Base-by-base conservation (phyloP, 805 yeast species). In the Teunomyces aglyptinius region DNA sequence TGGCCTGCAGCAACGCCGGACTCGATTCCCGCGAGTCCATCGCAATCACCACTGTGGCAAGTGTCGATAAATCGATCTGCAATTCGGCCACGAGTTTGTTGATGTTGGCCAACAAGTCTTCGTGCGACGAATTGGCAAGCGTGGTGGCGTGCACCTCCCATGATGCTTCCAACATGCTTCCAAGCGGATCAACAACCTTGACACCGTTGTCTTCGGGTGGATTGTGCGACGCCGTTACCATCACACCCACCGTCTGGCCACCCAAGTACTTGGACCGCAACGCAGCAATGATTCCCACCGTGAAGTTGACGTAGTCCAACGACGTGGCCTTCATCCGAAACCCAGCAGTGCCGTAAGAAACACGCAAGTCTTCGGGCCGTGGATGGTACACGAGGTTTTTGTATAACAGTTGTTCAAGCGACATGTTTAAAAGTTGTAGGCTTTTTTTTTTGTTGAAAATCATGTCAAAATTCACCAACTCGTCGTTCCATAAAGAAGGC, bases 271-370 rank as follows among this genome's bases (percentile, higher is more conserved):
- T 77, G n/a, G 97, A 90, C 58, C 99, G 76, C 51, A 94, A 70
- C 1, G 83, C 71, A 0, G 99, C 97, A 22, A 91, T 63, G 15
- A 90, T 71, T 2, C 97, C 96, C 13, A 86, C 89, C 5, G 92
- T 57, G 49, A 44, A 52, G 65, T 89, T 86, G 27, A 91, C 92
- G 13, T 89, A 83, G 60, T 89, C 96, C 53, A 92, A 70, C 13
- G 75, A 65, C 16, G 67, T 61, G 1, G 96, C 91, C 41, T 80
- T 71, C 70, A 84, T 83, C 49, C 99, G 80, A 70, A 94, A 94
- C 6, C 99, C 99, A 1, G 99, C 99, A 1, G 99, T 94, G n/a
- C 99, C 99, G 59, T 94, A 94, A 13, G 80, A 67, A 59, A 81
- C 85, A 10, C 44, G 49, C 34, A 60, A 45, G 33, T 51, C 52